phyloP scores from a whole-genome alignment of 2,329 filamentous ascomycete species.

The Arthrobotrys sinensis region DNA sequence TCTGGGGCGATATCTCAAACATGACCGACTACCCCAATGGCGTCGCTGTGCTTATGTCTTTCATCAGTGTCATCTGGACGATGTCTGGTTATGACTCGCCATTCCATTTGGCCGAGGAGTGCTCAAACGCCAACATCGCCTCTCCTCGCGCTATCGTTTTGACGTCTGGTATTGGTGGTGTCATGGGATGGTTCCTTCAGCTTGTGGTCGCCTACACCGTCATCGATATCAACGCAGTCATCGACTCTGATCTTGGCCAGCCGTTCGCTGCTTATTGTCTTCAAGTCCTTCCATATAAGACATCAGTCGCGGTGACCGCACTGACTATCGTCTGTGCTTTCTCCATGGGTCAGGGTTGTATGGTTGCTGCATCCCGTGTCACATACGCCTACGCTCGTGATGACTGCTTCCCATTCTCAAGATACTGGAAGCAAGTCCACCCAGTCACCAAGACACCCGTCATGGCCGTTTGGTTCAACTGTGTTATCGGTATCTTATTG shows the following conservation, averaged over 20 bases:
- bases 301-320: constrained; percentile 75
- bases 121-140: constrained; percentile 79
- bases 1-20: constrained; percentile 78
- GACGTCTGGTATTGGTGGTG: constrained; percentile 77
- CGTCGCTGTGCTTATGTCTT: constrained; percentile 79
- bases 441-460: constrained; percentile 76
- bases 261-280: constrained; percentile 80
- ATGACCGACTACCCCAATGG: constrained; percentile 79
- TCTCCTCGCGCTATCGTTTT: constrained; percentile 80
- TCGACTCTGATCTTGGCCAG: constrained; percentile 77
- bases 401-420: constrained; percentile 77
- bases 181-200: constrained; percentile 81
- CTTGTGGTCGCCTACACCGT: constrained; percentile 81
- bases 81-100: constrained; percentile 78
- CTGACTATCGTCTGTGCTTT: constrained; percentile 80
- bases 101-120: constrained; percentile 83
- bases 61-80: constrained; percentile 80
- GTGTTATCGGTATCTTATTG: constrained; percentile 73
- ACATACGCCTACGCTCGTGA: constrained; percentile 82
- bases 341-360: constrained; percentile 81
- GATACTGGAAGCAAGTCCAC: constrained; percentile 76
- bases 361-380: constrained; percentile 77
- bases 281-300: constrained; percentile 75
- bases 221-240: constrained; percentile 74
- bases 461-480: constrained; percentile 80